These are phyloP conservation scores for Candida buenavistaensis DNA, from an alignment of 1,139 yeast genomes.

Conservation along the genomic window DNA sequence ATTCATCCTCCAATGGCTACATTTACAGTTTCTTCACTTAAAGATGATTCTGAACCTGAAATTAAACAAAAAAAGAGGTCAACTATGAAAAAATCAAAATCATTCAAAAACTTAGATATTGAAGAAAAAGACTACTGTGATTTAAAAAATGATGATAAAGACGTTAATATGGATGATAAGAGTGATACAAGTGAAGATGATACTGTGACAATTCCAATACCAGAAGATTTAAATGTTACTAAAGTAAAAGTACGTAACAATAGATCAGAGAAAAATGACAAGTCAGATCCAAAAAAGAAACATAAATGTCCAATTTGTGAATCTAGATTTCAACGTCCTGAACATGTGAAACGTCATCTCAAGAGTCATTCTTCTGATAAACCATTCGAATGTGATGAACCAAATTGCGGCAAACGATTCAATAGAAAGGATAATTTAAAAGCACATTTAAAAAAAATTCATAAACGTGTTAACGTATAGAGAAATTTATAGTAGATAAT, in stretches of 20 bases:
- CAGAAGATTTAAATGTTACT: slow-evolving; percentile 14
- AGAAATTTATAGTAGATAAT: no score
- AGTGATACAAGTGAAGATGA: slow-evolving; percentile 2
- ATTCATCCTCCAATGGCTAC: slow-evolving; percentile 50
- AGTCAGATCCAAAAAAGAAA: slow-evolving; percentile 54
- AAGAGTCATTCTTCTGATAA: slow-evolving; percentile 85
- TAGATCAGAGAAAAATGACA: slow-evolving; percentile 13
- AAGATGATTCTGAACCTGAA: slow-evolving; percentile 1
- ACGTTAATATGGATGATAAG: not conserved
- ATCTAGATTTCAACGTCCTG: slow-evolving; percentile 80
- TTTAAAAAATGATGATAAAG: slow-evolving; percentile 2
- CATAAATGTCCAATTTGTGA: slow-evolving; percentile 81
- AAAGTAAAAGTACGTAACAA: slow-evolving; percentile 16
- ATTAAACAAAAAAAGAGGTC: not conserved
- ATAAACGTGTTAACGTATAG: slow-evolving; percentile 19
- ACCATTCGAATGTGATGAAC: slow-evolving; percentile 75
- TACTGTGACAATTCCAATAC: slow-evolving; percentile 16
- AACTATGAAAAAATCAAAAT: not conserved
- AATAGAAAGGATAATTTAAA: slow-evolving; percentile 67
- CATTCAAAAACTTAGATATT: slow-evolving; percentile 4
- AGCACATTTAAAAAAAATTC: slow-evolving; percentile 69
- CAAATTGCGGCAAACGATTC: slow-evolving; percentile 76
- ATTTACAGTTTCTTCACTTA: slow-evolving; percentile 18
- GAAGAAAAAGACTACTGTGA: slow-evolving; percentile 1
- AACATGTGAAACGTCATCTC: slow-evolving; percentile 89